phyloP scores from a whole-genome alignment of 169 alveolate genomes.

The Eimeria falciformis region DNA sequence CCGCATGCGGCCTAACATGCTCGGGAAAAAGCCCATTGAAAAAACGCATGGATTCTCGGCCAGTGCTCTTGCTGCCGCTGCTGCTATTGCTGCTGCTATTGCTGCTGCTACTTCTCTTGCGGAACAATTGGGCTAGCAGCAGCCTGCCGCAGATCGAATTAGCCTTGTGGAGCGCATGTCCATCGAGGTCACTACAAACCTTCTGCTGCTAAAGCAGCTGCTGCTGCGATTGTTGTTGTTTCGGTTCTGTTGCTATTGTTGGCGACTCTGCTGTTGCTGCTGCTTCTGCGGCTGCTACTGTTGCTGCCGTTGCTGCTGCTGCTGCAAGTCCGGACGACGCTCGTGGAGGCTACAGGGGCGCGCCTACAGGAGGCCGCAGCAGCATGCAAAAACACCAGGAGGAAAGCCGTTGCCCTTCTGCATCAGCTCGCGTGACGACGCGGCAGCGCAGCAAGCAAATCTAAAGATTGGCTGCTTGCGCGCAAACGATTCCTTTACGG shows the following conservation, averaged over 20 bases:
- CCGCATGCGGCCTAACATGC: constrained; percentile 52
- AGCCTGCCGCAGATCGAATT: not conserved
- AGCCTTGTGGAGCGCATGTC: too few species aligned
- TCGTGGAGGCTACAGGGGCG: too few species aligned
- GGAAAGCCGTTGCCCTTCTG: too few species aligned
- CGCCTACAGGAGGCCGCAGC: too few species aligned
- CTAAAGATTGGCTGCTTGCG: too few species aligned
- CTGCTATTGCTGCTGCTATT: not conserved
- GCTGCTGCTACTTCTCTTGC: not conserved
- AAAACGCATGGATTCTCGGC: not conserved
- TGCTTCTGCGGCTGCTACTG: too few species aligned
- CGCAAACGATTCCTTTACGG: too few species aligned
- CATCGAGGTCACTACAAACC: too few species aligned
- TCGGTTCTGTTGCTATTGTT: constrained; percentile 14
- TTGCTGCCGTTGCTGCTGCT: not conserved
- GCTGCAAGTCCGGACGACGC: too few species aligned
- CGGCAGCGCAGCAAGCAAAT: too few species aligned
- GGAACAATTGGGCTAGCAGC: constrained; percentile 4
- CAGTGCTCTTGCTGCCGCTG: constrained; percentile 16
- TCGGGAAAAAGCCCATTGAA: not conserved
- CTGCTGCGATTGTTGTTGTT: not conserved
- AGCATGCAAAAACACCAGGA: too few species aligned
- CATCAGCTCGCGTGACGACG: too few species aligned
- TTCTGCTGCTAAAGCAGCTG: not conserved
- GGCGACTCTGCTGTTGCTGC: not conserved